A percentile compares a stretch with the other conserved stretches of the same genome.
phyloP scores from a whole-genome alignment of 495 filamentous ascomycete genomes.

The Glonium stellatum region DNA sequence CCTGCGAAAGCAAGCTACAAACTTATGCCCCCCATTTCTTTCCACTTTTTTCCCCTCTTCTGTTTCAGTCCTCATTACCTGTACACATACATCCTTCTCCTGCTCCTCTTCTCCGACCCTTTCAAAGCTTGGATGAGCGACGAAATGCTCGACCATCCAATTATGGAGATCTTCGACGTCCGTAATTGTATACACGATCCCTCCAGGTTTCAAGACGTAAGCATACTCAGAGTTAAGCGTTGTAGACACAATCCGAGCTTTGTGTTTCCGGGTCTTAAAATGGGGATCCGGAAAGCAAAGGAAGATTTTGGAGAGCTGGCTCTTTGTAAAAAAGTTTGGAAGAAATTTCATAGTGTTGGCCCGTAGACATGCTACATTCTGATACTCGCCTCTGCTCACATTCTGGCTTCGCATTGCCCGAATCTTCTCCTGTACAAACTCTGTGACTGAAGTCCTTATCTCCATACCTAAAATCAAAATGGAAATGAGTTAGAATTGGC shows the following conservation, averaged over 20 bases:
- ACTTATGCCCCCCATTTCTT: conserved; percentile 81
- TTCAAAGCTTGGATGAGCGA: conserved; percentile 60
- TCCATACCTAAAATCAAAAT: conserved; percentile 57
- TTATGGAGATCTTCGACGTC: conserved; percentile 89
- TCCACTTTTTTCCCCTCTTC: conserved; percentile 97
- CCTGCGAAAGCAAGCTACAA: conserved; percentile 76
- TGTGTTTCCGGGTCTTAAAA: conserved; percentile 96
- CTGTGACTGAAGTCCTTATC: conserved; percentile 79
- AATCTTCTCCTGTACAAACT: conserved; percentile 82
- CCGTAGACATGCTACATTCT: conserved; percentile 79
- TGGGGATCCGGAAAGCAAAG: conserved; percentile 98
- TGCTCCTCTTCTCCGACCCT: conserved; percentile 40
- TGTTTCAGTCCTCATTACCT: conserved; percentile 76
- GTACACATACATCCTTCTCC: conserved; percentile 66
- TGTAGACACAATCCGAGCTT: conserved; percentile 85
- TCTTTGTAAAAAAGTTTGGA: conserved; percentile 79
- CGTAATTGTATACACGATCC: conserved; percentile 89
- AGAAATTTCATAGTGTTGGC: conserved; percentile 98
- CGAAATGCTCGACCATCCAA: conserved; percentile 87
- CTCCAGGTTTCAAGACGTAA: conserved; percentile 73
- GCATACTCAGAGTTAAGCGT: conserved; percentile 89
- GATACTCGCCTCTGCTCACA: conserved; percentile 49
- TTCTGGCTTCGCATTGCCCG: conserved; percentile 65
- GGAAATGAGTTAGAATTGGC: background rate
- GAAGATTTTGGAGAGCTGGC: conserved; percentile 80